Conservation (phyloP, 805 yeast species). For the Tanozyma kutaoensis region DNA sequence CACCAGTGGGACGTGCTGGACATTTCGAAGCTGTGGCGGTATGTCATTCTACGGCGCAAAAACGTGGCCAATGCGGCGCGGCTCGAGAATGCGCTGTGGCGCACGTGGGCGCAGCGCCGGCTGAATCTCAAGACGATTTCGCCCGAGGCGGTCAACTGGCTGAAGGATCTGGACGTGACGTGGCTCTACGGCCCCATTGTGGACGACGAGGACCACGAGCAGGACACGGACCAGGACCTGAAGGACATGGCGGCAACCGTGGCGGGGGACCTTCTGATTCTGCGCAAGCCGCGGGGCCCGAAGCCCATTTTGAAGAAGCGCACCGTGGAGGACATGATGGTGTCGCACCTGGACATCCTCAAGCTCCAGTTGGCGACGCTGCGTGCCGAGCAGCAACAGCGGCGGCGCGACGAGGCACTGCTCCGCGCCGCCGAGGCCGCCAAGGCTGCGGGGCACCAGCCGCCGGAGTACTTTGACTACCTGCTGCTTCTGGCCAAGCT, state of each 20-base stretch:
- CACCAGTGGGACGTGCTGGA: slow-evolving; percentile 95
- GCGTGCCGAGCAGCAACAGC: slow-evolving; percentile 14
- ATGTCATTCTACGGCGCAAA: slow-evolving; percentile 68
- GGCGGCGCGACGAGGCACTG: slow-evolving; percentile 12
- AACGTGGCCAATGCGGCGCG: slow-evolving; percentile 56
- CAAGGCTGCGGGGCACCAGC: slow-evolving; percentile 5
- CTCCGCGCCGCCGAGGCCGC: slow-evolving; percentile 9
- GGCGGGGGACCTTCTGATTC: slow-evolving; percentile 31
- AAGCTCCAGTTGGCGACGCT: slow-evolving; percentile 27
- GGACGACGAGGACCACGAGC: slow-evolving; percentile 23
- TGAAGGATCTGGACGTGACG: slow-evolving; percentile 91
- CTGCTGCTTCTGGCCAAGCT: slow-evolving; percentile 30
- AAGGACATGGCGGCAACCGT: slow-evolving; percentile 24
- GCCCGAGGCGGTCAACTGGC: slow-evolving; percentile 91
- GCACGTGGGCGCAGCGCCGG: slow-evolving; percentile 86
- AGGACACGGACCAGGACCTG: slow-evolving; percentile 9
- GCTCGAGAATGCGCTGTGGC: slow-evolving; percentile 61
- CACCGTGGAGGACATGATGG: slow-evolving; percentile 70
- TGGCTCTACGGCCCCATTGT: slow-evolving; percentile 93
- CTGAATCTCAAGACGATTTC: slow-evolving; percentile 60
- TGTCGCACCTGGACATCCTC: slow-evolving; percentile 39
- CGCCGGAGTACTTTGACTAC: slow-evolving; percentile 27
- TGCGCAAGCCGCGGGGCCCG: slow-evolving; percentile 20
- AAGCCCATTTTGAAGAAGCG: slow-evolving; percentile 86
- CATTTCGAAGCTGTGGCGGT: slow-evolving; percentile 91